These are phyloP conservation scores for Metschnikowia continentalis DNA, from an alignment of 805 yeast genomes.

Conservation along the genomic window DNA sequence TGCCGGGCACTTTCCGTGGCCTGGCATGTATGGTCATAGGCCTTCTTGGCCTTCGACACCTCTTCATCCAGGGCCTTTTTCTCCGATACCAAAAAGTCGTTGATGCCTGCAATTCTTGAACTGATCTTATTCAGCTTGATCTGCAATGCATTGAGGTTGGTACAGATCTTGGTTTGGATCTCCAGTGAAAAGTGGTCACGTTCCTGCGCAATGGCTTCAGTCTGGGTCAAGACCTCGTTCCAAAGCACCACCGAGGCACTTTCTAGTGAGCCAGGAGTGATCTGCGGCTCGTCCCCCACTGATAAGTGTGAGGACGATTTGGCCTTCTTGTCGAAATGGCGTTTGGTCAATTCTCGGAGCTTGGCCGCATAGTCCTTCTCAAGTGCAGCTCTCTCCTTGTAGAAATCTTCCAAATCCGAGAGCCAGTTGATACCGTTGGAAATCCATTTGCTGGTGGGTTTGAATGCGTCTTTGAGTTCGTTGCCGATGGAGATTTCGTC, in stretches of 20 bases:
- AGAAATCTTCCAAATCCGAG: conserved; percentile 74
- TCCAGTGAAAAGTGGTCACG: conserved; percentile 56
- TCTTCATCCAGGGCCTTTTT: conserved; percentile 50
- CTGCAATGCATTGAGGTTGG: conserved; percentile 54
- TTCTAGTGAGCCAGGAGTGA: conserved; percentile 94
- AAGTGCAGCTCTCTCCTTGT: conserved; percentile 72
- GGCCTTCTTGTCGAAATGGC: conserved; percentile 74
- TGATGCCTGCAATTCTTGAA: conserved; percentile 52
- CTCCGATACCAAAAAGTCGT: conserved; percentile 51
- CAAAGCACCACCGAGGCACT: conserved; percentile 83
- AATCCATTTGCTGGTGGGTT: conserved; percentile 76
- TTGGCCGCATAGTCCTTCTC: conserved; percentile 80
- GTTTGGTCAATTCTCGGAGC: conserved; percentile 58
- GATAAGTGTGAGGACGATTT: conserved; percentile 60
- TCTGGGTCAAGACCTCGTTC: conserved; percentile 81
- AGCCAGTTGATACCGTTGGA: conserved; percentile 70
- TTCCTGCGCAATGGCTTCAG: conserved; percentile 74
- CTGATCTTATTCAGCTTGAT: conserved; percentile 51
- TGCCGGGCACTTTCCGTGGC: conserved; percentile 75
- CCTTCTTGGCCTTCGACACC: conserved; percentile 60
- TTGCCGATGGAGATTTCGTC: conserved; percentile 51
- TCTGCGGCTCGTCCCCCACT: conserved; percentile 87
- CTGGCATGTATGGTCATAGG: conserved; percentile 79
- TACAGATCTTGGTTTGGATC: conserved; percentile 54
- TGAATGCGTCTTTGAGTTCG: conserved; percentile 76